Evolutionary conservation across 169 alveolate species (phyloP), one percentile per base, ranked within the genome.

Genomic region (Babesia divergens): DNA sequence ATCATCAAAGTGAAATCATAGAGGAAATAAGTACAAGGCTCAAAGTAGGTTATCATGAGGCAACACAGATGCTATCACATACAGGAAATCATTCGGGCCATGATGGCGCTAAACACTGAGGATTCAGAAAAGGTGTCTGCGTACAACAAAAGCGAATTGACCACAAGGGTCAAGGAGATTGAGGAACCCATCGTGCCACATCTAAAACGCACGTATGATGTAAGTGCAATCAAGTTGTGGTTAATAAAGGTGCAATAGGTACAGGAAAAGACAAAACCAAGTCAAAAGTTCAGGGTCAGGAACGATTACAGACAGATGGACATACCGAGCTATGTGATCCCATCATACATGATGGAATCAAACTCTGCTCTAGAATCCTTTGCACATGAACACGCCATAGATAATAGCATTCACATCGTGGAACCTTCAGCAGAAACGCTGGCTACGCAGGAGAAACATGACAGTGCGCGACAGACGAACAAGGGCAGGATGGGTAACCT

Each of bases 1-100:
- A 90, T 52, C 76, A 94, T 71, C 96, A 96, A 56, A 92, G 83
- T 14, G 95, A 92, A 49, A 85, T 92, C 0, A 51, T 89, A 2
- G 68, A 76, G 34, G 90, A 84, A 24, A 86, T 94, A 11, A 65
- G 68, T 1, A 67, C 42, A 44, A 69, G 54, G 24, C 72, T 91
- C 2, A 84, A 66, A 43, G 90, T 89, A 18, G 28, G 80, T 37
- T 46, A 0, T 9, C n/a, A 16, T 9, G 2, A n/a, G 9, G 6
- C n/a, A 16, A 13, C 42, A 8, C 6, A 11, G 32, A 16, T 29
- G 35, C 26, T 72, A 35, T 35, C 42, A 50, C 64, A 22, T 37
- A 38, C 28, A 68, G 74, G 58, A 71, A 32, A 58, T 55, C 49
- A 24, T 62, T 7, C 44, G 34, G 9, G 32, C 38, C 22, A 62